Percentiles rank a stretch among this genome's conserved stretches.
These are phyloP conservation scores for Colletotrichum paranaense DNA, from an alignment of 2,329 filamentous ascomycete species.

Conservation along the genomic window DNA sequence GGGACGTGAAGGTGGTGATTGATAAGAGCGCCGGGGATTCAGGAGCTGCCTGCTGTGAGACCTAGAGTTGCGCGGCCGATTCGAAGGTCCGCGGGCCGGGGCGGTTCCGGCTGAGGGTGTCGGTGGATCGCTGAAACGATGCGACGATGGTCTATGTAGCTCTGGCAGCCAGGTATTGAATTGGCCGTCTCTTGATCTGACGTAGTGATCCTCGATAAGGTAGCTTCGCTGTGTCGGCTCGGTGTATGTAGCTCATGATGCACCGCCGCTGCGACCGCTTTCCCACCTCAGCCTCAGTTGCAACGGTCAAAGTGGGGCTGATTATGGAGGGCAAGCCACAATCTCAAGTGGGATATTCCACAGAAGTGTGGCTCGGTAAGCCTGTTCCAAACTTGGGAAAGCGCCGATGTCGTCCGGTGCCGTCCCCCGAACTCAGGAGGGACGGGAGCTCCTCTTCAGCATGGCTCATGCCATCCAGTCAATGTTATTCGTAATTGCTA, in stretches of 20 bases:
- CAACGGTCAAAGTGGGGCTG: slow-evolving; percentile 14
- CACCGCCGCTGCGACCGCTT: neutral
- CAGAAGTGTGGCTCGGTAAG: slow-evolving; percentile 10
- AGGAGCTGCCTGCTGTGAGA: neutral
- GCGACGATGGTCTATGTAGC: neutral
- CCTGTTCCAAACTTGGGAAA: neutral
- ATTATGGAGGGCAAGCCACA: slow-evolving; percentile 9
- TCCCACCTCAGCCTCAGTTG: slow-evolving; percentile 20
- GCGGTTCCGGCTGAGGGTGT: neutral
- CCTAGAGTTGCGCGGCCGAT: slow-evolving; percentile 17
- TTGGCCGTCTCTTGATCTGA: neutral
- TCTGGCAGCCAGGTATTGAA: too few relatives aligned
- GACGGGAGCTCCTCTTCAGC: slow-evolving; percentile 3
- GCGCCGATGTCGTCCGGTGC: slow-evolving; percentile 33
- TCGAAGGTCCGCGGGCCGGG: neutral
- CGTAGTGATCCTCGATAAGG: neutral
- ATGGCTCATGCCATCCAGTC: neutral
- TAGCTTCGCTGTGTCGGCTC: slow-evolving; percentile 8
- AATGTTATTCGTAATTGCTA: neutral
- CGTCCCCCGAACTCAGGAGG: slow-evolving; percentile 5
- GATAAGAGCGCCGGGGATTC: slow-evolving; percentile 10
- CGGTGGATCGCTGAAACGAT: neutral
- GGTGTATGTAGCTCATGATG: neutral
- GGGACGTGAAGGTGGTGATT: neutral
- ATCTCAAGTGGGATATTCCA: neutral